Base-by-base conservation (phyloP, 2,329 filamentous ascomycete species). In the Neonectria ditissima region DNA sequence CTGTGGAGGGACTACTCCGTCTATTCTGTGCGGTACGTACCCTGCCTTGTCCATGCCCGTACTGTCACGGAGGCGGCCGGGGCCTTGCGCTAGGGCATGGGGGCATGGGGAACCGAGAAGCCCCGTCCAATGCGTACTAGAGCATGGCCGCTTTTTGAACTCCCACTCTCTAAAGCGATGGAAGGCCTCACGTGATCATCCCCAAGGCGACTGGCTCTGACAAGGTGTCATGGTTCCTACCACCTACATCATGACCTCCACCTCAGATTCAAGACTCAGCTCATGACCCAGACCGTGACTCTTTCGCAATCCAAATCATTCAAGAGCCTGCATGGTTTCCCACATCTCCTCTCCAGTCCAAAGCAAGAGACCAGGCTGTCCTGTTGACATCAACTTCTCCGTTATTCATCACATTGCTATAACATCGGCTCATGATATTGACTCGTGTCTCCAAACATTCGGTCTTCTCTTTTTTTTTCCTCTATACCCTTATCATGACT, bases 401-500 rank as follows among this genome's bases (percentile, higher is more conserved):
- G 59, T 63, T 44, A 43, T 18, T 57, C 59, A 39, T 58, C 60
- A 51, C 50, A 51, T 41, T 50, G 22, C 32, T 59, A 44, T 34
- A 22, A 5, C 32, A 39, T 41, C n/a, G 26, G 34, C 55, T 65
- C 65, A 51, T 64, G 58, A 68, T 62, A 54, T 32, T 56, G 43
- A 43, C 39, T 56, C 47, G 55, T 62, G 26, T 56, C 43, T 20
- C 43, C 50, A 34, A 32, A 28, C 51, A 50, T 61, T 9, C 34
- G 24, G 37, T 61, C 53, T 47, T 50, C 48, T 63, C 62, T 68
- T 70, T 63, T 65, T 71, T 47, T 63, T 62, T n/a, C 58, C 59
- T 71, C 67, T 72, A 66, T 63, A 41, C 20, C 39, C 55, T 58
- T 37, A 37, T 50, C 41, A 64, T 62, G 47, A 48, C 28, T 16